Base-by-base conservation (phyloP, 1,284 basidiomycete species). In the Rhodotorula sp. region DNA sequence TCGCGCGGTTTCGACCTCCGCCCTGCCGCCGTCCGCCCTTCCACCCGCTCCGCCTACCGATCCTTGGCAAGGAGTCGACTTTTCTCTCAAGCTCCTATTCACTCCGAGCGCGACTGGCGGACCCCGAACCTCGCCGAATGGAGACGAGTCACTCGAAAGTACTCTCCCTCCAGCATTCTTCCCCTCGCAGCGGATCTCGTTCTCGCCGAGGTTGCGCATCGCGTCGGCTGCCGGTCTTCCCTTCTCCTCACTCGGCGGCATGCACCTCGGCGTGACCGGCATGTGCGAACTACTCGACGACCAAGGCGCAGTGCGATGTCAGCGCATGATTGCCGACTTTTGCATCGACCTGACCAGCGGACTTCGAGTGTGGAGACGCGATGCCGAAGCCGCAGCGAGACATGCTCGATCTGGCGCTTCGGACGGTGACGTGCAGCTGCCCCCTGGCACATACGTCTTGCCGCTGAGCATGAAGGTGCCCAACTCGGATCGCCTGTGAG, bases 381-480 rank as follows among this genome's bases (percentile, higher is more conserved):
- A 79, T 61, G 79, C 77, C n/a, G 68, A 75, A 55, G 60, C 66
- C 10, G 69, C 69, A 49, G 64, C 26, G 64, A 66, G 53, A 63
- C 67, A 7, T 69, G 69, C 8, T 55, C 69, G 15, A 60, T 67
- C 26, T 33, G 53, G 17, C 53, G 48, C 17, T 67, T 62, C 6
- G 45, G 66, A 71, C 45, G 66, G 58, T 29, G 66, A 75, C 30
- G 67, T 73, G 49, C 61, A 73, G 61, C 65, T 79, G 6, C 77
- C 79, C 33, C 75, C 77, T 1, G 79, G 79, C 14, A 79, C 77
- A 20, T 79, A 79, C 61, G 75, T 78, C 29, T 72, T 79, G 37
- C 79, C 79, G 33, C 70, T 79, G 42, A 78, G 75, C 54, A 79
- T 79, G 79, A 78, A 79, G 70, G 78, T 79, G 26, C 79, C 78